Evolutionary conservation across 139 green algal species (phyloP).

Genomic region (Auxenochlorella protothecoides): DNA sequence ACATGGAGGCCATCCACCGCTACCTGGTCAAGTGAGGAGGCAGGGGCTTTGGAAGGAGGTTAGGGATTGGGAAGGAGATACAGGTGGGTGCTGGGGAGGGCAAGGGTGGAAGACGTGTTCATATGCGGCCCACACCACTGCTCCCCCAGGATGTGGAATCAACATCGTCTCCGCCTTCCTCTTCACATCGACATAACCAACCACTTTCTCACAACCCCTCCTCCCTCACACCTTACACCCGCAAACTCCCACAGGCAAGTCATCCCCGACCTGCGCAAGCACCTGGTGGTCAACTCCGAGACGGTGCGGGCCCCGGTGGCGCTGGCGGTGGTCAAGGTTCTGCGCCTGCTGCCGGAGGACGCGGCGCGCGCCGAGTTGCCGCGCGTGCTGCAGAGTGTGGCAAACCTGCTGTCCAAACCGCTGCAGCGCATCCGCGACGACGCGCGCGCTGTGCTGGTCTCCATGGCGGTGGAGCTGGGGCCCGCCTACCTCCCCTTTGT

Average conservation of each 20-base stretch:
- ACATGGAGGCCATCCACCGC: too few relatives aligned
- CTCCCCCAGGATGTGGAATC: too few relatives aligned
- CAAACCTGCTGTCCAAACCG: conserved; percentile 50
- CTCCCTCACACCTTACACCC: neutral
- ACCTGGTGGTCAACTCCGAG: conserved; percentile 37
- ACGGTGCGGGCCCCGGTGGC: conserved; percentile 58
- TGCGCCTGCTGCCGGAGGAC: conserved; percentile 58
- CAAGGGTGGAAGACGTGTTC: too few relatives aligned
- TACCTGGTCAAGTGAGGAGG: neutral
- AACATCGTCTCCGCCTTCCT: too few relatives aligned
- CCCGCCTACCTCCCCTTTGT: conserved; percentile 51
- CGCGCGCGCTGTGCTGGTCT: conserved; percentile 58
- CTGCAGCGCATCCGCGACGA: conserved; percentile 66
- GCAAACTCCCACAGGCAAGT: conserved; percentile 6
- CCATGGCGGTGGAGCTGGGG: conserved; percentile 62
- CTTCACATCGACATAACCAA: neutral
- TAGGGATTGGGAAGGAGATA: neutral
- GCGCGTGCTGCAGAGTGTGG: conserved; percentile 48
- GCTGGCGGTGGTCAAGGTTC: conserved; percentile 68
- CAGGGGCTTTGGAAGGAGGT: neutral
- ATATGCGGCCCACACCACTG: too few relatives aligned
- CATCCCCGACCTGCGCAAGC: conserved; percentile 45
- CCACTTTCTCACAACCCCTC: neutral
- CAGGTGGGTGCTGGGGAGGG: neutral
- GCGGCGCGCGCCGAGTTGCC: conserved; percentile 54